phyloP scores from a whole-genome alignment of 2,329 filamentous ascomycete species.

The Fusarium sp. region DNA sequence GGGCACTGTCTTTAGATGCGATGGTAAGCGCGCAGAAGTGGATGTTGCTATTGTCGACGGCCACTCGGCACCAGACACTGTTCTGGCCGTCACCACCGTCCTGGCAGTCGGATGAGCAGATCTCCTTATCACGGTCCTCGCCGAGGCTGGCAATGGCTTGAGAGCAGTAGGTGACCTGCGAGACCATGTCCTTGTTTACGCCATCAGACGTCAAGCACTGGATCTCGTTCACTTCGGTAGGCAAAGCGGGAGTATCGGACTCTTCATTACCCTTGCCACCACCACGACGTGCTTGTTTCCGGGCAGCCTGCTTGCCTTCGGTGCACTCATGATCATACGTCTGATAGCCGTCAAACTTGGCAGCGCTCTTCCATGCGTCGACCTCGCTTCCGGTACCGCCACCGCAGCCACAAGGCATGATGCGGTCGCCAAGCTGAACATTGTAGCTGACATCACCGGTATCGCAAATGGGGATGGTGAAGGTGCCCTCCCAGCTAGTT shows the following conservation, averaged over 20 bases:
- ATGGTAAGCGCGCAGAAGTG: not conserved
- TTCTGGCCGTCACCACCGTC: not conserved
- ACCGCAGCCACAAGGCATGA: conserved; percentile 12
- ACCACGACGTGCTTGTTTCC: conserved; percentile 1
- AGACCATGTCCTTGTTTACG: not conserved
- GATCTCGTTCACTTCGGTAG: conserved; percentile 6
- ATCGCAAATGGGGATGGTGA: conserved; percentile 14
- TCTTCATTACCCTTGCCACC: conserved; percentile 2
- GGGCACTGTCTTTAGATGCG: not conserved
- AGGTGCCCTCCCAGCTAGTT: conserved; percentile 13
- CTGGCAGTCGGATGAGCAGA: conserved; percentile 2
- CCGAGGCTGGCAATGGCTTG: not conserved
- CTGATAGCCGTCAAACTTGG: conserved; percentile 10
- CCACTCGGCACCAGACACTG: not conserved
- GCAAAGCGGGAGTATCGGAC: not conserved
- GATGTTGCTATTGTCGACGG: not conserved
- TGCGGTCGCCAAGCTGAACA: conserved; percentile 7
- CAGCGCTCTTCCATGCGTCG: not conserved
- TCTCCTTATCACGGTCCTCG: conserved; percentile 4
- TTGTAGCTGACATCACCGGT: conserved; percentile 14
- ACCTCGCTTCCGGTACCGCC: conserved; percentile 4
- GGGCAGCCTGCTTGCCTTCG: not conserved
- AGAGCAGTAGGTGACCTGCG: not conserved
- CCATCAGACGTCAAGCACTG: not conserved
- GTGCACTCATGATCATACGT: conserved; percentile 9